Percentiles rank a stretch among this genome's conserved stretches.
phyloP scores from a whole-genome alignment of 2,329 filamentous ascomycete genomes.

The Drechslerella coelobrocha region DNA sequence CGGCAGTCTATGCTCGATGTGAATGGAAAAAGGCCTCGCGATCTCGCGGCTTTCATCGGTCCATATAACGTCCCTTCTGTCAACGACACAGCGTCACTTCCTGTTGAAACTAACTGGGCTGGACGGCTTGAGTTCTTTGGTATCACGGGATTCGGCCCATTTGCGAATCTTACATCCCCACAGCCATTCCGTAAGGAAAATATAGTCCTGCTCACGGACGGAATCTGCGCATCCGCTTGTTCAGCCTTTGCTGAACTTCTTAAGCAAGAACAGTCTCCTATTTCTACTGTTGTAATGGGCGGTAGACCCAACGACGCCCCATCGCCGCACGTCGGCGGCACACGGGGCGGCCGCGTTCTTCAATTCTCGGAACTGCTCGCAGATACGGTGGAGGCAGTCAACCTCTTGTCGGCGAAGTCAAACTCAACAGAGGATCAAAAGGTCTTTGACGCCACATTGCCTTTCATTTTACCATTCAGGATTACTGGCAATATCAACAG shows the following conservation, averaged over 20 bases:
- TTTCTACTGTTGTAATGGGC: conserved; percentile 62
- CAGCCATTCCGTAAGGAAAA: conserved; percentile 60
- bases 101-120: conserved; percentile 25
- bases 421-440: conserved; percentile 24
- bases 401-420: conserved; percentile 13
- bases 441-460: conserved; percentile 17
- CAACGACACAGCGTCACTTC: conserved; percentile 58
- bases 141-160: conserved; percentile 45
- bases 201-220: conserved; percentile 62
- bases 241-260: conserved; percentile 67
- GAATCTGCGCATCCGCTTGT: conserved; percentile 69
- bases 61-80: conserved; percentile 55
- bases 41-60: conserved; percentile 60
- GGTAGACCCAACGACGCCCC: conserved; percentile 44
- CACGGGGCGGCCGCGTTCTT: conserved; percentile 64
- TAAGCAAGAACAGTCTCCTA: conserved; percentile 61
- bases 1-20: conserved; percentile 56
- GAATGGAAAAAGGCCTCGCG: conserved; percentile 53
- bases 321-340: conserved; percentile 64
- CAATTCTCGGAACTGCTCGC: conserved; percentile 22
- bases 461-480: conserved; percentile 26
- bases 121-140: background rate
- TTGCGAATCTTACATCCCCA: conserved; percentile 41
- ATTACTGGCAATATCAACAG: conserved; percentile 28
- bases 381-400: conserved; percentile 8